Conservation (phyloP, 179 eudicot species). For the Beta lomatogona region DNA sequence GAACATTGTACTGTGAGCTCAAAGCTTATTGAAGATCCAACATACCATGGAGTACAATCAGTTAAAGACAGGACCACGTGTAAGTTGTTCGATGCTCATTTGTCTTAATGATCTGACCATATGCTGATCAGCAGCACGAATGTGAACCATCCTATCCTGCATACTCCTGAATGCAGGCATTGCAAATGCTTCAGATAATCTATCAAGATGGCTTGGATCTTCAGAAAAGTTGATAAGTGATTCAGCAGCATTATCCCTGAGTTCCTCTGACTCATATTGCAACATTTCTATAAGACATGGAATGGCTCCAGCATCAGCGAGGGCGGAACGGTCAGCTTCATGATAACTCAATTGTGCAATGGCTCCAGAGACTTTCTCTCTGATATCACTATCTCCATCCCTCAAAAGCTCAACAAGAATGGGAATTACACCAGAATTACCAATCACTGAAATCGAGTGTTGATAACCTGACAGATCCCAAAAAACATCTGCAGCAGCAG, state of each 20-base stretch:
- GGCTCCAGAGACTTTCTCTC: conserved; percentile 51
- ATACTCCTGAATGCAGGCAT: conserved; percentile 45
- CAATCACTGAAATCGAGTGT: conserved; percentile 33
- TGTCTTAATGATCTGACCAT: conserved; percentile 40
- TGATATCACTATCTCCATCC: conserved; percentile 34
- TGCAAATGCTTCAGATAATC: conserved; percentile 35
- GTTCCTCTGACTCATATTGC: conserved; percentile 53
- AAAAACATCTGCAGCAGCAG: conserved; percentile 52
- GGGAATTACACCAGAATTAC: conserved; percentile 47
- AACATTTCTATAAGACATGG: conserved; percentile 46
- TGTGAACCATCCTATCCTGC: conserved; percentile 43
- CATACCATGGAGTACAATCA: conserved; percentile 26
- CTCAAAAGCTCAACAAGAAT: conserved; percentile 51
- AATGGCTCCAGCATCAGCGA: conserved; percentile 52
- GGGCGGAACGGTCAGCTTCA: conserved; percentile 41
- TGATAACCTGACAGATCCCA: conserved; percentile 52
- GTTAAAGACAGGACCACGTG: conserved; percentile 27
- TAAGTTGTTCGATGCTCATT: conserved; percentile 37
- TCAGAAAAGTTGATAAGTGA: conserved; percentile 46
- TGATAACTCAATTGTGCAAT: conserved; percentile 54
- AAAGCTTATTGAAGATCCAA: neutral
- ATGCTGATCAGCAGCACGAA: conserved; percentile 39
- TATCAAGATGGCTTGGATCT: conserved; percentile 42
- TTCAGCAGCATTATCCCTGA: conserved; percentile 58
- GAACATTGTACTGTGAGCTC: neutral